Percentiles rank a stretch among this genome's conserved stretches.
Conservation (phyloP, 768 basidiomycete species). For the Xerocomellus chrysenteron region DNA sequence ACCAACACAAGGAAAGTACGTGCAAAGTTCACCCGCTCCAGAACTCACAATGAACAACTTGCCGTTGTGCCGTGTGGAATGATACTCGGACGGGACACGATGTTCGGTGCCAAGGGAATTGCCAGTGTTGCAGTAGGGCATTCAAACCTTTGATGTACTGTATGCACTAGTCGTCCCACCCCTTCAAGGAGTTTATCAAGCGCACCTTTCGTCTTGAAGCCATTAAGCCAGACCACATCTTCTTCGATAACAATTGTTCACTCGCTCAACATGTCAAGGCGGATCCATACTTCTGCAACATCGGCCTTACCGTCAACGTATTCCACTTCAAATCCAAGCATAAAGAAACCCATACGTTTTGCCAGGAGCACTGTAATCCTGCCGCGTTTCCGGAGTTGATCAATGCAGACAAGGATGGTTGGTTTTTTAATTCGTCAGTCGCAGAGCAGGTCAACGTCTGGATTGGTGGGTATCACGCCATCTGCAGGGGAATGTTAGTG, state of each 20-base stretch:
- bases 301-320: constrained; percentile 34
- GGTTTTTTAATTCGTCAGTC: constrained; percentile 37
- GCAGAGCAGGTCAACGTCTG: constrained; percentile 40
- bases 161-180: too few species aligned
- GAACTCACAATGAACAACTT: constrained; percentile 7
- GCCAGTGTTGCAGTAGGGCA: too few species aligned
- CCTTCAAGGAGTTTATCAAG: constrained; percentile 3
- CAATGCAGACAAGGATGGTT: constrained; percentile 18
- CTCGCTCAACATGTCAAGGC: constrained; percentile 1
- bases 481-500: constrained; percentile 34
- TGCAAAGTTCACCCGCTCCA: too few species aligned
- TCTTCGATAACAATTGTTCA: constrained; percentile 10
- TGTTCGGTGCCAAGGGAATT: constrained; percentile 5
- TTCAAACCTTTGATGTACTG: too few species aligned
- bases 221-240: background rate
- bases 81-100: background rate
- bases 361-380: constrained; percentile 33
- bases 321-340: constrained; percentile 42
- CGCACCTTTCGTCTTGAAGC: background rate
- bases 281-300: constrained; percentile 8
- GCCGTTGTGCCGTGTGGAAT: background rate
- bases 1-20: too few species aligned
- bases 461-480: constrained; percentile 37
- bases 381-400: constrained; percentile 28
- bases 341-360: constrained; percentile 25